Base-by-base conservation (phyloP, 163 green algal genomes). In the Chlamydomonas reinhardtii region DNA sequence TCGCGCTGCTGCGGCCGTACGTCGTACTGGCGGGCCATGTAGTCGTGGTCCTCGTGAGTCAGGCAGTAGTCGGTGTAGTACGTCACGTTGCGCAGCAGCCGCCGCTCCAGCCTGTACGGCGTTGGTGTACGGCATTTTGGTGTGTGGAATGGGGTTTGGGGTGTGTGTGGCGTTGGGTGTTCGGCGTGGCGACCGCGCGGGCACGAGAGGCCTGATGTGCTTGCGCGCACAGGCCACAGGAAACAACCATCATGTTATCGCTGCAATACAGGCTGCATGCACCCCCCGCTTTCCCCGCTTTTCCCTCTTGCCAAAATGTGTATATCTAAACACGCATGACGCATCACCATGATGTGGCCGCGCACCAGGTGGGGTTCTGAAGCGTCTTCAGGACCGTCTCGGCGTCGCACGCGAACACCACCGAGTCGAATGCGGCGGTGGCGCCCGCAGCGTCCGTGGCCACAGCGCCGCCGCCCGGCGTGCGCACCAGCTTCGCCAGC, bases 21-120 rank as follows among this genome's bases (percentile, higher is more conserved):
- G 72, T 94, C 90, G 74, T 95, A 95, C 83, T 91, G 90, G 16
- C 65, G 29, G 16, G 52, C 29, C 89, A 91, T 88, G 59, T 65
- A 65, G 4, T 89, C 92, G 25, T 88, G 69, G 71, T 96, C 94
- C 62, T 92, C 78, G 77, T 96, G 94, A 17, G 94, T 96, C 24
- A 96, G 84, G 65, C 93, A 94, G 37, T 93, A 90, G 86, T 96
- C 94, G 52, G 94, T 92, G 85, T 91, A 96, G 83, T 96, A 96
- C 16, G 43, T 70, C 52, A 96, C 91, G 56, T 94, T 94, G 43
- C 66, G 43, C 39, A 96, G 90, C 43, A 96, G 74, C 31, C 76
- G 69, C 27, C 75, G 66, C 86, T 96, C 94, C 68, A 96, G 79
- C 82, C 89, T 93, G 48, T 56, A 56, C 48, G 48, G 48, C 48